phyloP scores from a whole-genome alignment of 176 grass and related monocot genomes.

The Elymus sibiricus region DNA sequence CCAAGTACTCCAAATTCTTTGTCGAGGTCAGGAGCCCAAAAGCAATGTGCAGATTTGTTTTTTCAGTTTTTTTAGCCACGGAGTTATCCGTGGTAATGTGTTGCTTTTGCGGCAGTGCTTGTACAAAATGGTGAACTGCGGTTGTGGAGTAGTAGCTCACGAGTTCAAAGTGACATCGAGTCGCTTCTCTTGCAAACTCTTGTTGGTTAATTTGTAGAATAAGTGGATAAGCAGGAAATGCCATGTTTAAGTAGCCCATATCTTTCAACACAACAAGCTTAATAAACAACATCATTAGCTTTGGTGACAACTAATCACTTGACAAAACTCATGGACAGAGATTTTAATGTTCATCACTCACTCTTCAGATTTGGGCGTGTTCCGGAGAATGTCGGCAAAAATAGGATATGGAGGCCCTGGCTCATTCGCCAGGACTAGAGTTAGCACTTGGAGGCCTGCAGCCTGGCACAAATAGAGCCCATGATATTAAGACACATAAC shows the following conservation, averaged over 20 bases:
- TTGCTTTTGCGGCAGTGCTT: not conserved
- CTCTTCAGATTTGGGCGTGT: not conserved
- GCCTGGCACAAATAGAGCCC: not conserved
- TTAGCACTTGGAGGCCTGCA: not conserved
- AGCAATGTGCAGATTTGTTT: not conserved
- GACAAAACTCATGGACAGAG: not conserved
- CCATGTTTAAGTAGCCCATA: not conserved
- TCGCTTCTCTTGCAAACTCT: not conserved
- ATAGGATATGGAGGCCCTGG: not conserved
- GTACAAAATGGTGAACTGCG: not conserved
- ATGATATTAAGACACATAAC: not conserved
- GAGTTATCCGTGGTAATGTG: not conserved
- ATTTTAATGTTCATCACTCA: not conserved
- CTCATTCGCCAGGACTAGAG: not conserved
- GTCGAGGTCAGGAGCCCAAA: slow-evolving; percentile 42
- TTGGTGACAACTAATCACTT: too few relatives aligned
- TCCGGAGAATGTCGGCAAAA: not conserved
- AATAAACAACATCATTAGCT: not conserved
- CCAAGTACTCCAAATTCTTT: slow-evolving; percentile 93
- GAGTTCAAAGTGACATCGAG: not conserved
- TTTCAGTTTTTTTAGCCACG: not conserved
- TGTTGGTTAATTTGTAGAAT: not conserved
- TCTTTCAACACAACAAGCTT: not conserved
- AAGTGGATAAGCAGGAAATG: not conserved
- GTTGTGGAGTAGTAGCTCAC: not conserved